Evolutionary conservation across 2,329 filamentous ascomycete species (phyloP).

Genomic region (Cercospora zeae-maydis): DNA sequence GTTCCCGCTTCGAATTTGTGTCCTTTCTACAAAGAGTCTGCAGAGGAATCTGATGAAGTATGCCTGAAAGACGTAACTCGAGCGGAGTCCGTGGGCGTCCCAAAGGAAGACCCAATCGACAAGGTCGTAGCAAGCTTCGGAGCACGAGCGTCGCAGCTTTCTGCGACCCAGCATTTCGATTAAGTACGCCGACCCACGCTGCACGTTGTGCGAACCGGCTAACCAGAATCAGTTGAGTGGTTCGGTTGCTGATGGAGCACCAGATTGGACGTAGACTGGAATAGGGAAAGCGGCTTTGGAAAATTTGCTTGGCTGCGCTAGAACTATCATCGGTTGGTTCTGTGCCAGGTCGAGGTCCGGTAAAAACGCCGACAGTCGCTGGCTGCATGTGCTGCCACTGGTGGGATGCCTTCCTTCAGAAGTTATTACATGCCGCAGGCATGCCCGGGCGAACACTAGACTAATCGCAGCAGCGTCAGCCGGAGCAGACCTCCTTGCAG

Average conservation of each 20-base stretch:
- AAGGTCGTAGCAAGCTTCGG: slow-evolving; percentile 3
- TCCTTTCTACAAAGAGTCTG: not conserved
- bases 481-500: slow-evolving; percentile 6
- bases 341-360: not conserved
- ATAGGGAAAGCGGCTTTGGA: slow-evolving; percentile 9
- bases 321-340: not conserved
- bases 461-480: not conserved
- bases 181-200: slow-evolving; percentile 14
- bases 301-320: not conserved
- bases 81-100: not conserved
- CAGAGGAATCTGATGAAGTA: not conserved
- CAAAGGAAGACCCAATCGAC: not conserved
- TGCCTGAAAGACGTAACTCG: not conserved
- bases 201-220: not conserved
- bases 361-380: not conserved
- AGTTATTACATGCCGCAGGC: no score
- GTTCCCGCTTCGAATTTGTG: slow-evolving; percentile 2
- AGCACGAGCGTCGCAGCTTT: slow-evolving; percentile 9
- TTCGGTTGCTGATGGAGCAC: slow-evolving; percentile 6
- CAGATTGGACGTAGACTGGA: slow-evolving; percentile 10
- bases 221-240: slow-evolving; percentile 8
- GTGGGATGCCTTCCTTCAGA: not conserved
- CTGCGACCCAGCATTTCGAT: slow-evolving; percentile 14
- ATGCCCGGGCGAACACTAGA: not conserved
- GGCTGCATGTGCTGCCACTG: not conserved